Conservation (phyloP, 2,329 filamentous ascomycete species). For the Zymoseptoria passerinii region DNA sequence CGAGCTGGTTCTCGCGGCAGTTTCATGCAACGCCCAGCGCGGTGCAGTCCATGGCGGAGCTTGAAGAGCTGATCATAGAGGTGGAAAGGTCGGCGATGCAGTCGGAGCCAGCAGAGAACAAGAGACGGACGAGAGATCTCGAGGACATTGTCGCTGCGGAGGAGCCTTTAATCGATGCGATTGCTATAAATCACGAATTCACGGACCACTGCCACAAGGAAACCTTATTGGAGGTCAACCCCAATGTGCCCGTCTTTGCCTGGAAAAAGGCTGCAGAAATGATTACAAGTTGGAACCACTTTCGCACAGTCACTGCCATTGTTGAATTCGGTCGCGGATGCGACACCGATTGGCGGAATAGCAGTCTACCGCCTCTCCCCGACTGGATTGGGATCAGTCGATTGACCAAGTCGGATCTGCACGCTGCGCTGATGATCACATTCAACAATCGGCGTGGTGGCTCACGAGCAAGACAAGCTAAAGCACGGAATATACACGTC, state of each 20-base stretch:
- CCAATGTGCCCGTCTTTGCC: conserved; percentile 51
- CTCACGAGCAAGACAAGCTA: conserved; percentile 1
- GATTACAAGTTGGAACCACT: conserved; percentile 52
- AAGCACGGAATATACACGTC: conserved; percentile 12
- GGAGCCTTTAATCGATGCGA: conserved; percentile 46
- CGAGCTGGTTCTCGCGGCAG: conserved; percentile 57
- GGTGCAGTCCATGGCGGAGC: conserved; percentile 47
- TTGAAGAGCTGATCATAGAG: conserved; percentile 45
- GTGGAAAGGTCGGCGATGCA: conserved; percentile 39
- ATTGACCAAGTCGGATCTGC: conserved; percentile 48
- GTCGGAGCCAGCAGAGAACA: conserved; percentile 12
- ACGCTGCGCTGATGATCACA: conserved; percentile 52
- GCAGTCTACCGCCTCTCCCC: conserved; percentile 43
- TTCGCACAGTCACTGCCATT: conserved; percentile 46
- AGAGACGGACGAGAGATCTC: neutral
- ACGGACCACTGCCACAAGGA: conserved; percentile 59
- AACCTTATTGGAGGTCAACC: conserved; percentile 50
- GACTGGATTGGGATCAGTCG: conserved; percentile 55
- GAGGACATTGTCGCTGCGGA: conserved; percentile 4
- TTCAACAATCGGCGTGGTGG: conserved; percentile 35
- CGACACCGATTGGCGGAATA: conserved; percentile 39
- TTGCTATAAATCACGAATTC: conserved; percentile 57
- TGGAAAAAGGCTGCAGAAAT: conserved; percentile 49
- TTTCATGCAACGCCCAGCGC: conserved; percentile 51
- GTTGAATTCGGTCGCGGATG: conserved; percentile 36